Evolutionary conservation across 306 rosid species (phyloP).

Genomic region (Malus sieversii): DNA sequence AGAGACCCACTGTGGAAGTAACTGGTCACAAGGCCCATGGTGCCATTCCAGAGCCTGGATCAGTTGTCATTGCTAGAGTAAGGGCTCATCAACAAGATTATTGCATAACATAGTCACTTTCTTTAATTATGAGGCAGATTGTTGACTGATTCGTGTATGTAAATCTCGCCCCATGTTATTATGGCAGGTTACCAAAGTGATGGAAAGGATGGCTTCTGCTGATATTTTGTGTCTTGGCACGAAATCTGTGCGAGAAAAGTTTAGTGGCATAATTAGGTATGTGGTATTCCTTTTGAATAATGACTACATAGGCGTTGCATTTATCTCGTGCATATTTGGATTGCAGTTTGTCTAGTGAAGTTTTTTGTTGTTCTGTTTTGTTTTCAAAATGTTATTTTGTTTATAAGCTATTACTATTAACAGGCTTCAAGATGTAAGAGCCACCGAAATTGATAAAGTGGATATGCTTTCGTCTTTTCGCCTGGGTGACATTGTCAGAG

Average conservation of each 20-base stretch:
- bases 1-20: slow-evolving; percentile 78
- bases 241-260: slow-evolving; percentile 69
- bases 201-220: slow-evolving; percentile 61
- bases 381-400: background rate
- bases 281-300: background rate
- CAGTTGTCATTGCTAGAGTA: slow-evolving; percentile 72
- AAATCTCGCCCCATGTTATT: background rate
- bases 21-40: slow-evolving; percentile 89
- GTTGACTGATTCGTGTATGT: background rate
- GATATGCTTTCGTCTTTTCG: slow-evolving; percentile 72
- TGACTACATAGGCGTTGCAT: background rate
- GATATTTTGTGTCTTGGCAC: slow-evolving; percentile 89
- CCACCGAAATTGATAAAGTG: slow-evolving; percentile 93
- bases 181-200: slow-evolving; percentile 72
- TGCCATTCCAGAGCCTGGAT: slow-evolving; percentile 75
- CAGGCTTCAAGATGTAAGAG: slow-evolving; percentile 96
- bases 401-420: slow-evolving; percentile 14
- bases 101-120: background rate
- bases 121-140: background rate
- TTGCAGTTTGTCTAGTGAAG: background rate
- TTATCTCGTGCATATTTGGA: background rate
- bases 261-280: slow-evolving; percentile 74
- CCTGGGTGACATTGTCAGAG: slow-evolving; percentile 75
- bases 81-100: background rate
- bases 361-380: background rate